Percentiles rank a stretch among this genome's conserved stretches.
Evolutionary conservation across 257 asterid genomes (phyloP).

Genomic region (Osmanthus fragrans): DNA sequence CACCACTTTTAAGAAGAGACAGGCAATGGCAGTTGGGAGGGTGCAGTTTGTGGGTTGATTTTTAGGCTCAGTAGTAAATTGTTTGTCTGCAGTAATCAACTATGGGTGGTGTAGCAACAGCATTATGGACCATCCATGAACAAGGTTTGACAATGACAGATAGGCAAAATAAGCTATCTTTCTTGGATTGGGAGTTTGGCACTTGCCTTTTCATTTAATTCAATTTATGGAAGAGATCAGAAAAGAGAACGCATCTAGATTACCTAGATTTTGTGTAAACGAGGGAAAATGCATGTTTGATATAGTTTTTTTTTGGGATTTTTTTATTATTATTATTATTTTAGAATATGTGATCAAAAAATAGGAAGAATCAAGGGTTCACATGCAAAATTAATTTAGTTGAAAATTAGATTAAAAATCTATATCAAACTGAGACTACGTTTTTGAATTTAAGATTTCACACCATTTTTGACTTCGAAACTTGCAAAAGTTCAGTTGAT

Average conservation of each 20-base stretch:
- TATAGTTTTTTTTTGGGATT: no score
- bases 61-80: slow-evolving; percentile 21
- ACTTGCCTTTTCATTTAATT: slow-evolving; percentile 31
- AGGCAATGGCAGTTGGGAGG: slow-evolving; percentile 20
- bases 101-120: slow-evolving; percentile 19
- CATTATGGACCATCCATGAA: slow-evolving; percentile 37
- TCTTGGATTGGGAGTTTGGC: slow-evolving; percentile 21
- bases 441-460: no score
- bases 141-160: slow-evolving; percentile 36
- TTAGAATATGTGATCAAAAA: no score
- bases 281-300: no score
- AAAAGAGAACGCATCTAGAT: slow-evolving; percentile 26
- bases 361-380: no score
- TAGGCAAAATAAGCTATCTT: slow-evolving; percentile 31
- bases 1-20: background rate
- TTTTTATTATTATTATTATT: no score
- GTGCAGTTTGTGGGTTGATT: slow-evolving; percentile 10
- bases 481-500: no score
- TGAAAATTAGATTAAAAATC: no score
- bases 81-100: slow-evolving; percentile 12
- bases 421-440: no score
- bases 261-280: no score
- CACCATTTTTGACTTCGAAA: no score
- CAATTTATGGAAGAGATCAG: slow-evolving; percentile 27
- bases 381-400: no score